Evolutionary conservation across 2,329 filamentous ascomycete species (phyloP), one percentile per base, ranked within the genome.

Genomic region (Calonectria naviculata): DNA sequence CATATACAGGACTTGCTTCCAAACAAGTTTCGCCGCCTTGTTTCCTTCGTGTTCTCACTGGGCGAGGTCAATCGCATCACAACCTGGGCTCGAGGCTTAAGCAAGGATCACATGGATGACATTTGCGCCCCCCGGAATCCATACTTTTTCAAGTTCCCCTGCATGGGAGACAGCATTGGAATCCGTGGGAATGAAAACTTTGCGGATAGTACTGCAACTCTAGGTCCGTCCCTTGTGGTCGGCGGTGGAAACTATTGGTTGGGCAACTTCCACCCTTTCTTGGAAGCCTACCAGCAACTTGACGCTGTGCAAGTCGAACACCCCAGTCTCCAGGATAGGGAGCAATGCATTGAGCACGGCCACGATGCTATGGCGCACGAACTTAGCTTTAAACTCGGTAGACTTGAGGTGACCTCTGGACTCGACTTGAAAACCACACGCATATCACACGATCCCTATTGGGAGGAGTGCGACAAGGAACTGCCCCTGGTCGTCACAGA

Each of bases 161-260:
- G 84, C 65, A 87, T 87, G 84, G 85, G 85, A 3, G 85, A 87
- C 60, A 86, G 84, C 69, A 85, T 87, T 44, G 85, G 85, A 10
- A 78, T 83, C 17, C 73, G 68, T 7, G 80, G 80, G 1, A 76
- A 76, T 17, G 79, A 76, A 4, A 67, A 71, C 5, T 78, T 78
- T 63, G 78, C 81, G 1, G 83, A 85, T 41, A 80, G 78, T 41
- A 85, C 84, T 0, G 83, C 84, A 19, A 87, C 85, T 1, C 74
- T 87, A 8, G 85, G 85, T 0, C 85, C 85, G 0, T 84, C 83
- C 31, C 66, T 87, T 7, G 76, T 77, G 12, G 75, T 86, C 1
- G 82, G 80, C 5, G 84, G 81, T 5, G 81, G 77, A 0, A 81
- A 69, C 64, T 86, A 81, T 68, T 86, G 85, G 85, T 76, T 87